Evolutionary conservation across 495 filamentous ascomycete species (phyloP), one percentile per base, ranked within the genome.

Genomic region (Chaetomium cochliodes): DNA sequence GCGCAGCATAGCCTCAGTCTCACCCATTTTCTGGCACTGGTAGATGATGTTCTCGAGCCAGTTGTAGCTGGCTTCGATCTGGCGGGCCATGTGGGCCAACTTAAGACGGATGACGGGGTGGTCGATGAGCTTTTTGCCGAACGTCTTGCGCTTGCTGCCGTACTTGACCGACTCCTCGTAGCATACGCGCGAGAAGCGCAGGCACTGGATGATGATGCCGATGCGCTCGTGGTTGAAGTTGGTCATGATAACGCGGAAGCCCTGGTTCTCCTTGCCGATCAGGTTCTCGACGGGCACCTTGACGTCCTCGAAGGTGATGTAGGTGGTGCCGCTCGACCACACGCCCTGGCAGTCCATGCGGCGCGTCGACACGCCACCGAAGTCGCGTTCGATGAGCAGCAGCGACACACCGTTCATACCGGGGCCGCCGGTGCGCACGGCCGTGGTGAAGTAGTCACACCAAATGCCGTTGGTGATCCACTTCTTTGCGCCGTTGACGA

Each of bases 151-250:
- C 86, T 97, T 97, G 87, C 96, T 87, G 39, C 91, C 93, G 80
- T 97, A 98, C 73, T 96, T 96, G 75, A 97, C 84, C 16, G 89
- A 88, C 77, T 98, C 94, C 74, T 98, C 93, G 79, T 90, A 97
- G 86, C 92, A 97, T 64, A 98, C 94, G 72, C 94, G 92, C 39
- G 91, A 87, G 86, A 98, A 98, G 63, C 94, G 93, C 60, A 94
- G 74, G 67, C 88, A 96, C 79, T 98, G 94, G 81, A 98, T 98
- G 78, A 97, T 92, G 77, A 98, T 98, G 54, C 94, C 94, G 66
- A 98, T 92, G 58, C 94, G 90, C 80, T 98, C 94, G 83, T 98
- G 94, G 84, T 98, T 98, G 83, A 98, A 98, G 83, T 98, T 98
- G 64, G 92, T 96, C 92, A 97, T 96, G 80, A 96, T 90, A 60